Evolutionary conservation across 1,284 basidiomycete species (phyloP), one percentile per base, ranked within the genome.

Genomic region (Cryptococcus jaspeensis): DNA sequence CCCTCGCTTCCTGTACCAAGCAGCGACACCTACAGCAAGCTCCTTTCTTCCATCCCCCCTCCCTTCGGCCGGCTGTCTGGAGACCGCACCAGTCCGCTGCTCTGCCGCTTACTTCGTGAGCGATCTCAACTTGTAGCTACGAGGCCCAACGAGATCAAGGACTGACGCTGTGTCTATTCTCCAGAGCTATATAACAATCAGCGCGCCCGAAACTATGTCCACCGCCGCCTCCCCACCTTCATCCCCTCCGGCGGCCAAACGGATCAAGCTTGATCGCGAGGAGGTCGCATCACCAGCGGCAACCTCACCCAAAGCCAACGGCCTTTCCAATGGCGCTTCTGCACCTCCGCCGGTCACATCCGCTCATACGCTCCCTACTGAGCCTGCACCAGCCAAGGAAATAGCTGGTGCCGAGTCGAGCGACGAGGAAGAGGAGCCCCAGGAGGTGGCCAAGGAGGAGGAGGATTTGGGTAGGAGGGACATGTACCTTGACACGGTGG

Each of bases 401-500:
- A 9, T 32, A 9, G 59, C 44, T 44, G 46, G 60, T 35, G 60
- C 50, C 41, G 53, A 42, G 18, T 47, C 46, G 25, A 63, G 71
- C 41, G 75, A 79, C n/a, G 82, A 84, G 50, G 70, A 79, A 42
- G 73, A 75, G 48, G 67, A 73, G 45, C 71, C 72, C 46, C 70
- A 76, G 9, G 63, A 61, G 9, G 52, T 47, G n/a, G 57, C 42
- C 48, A 66, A 74, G 51, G 73, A 74, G 52, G 75, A 80, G 47
- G 80, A 81, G 61, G 81, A 80, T 45, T 57, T 83, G 50, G 82
- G 82, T 52, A 83, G 86, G 42, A 88, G 89, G 49, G 94, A 98
- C 77, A 82, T 98, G 66, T 98, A 98, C 75, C 86, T 99, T 55
- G 95, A 99, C 79, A 98, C 95, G 53, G 93, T 90, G 76, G 74